Evolutionary conservation across 352 stramenopile genomes (phyloP).

Genomic region (Phytophthora kernoviae): DNA sequence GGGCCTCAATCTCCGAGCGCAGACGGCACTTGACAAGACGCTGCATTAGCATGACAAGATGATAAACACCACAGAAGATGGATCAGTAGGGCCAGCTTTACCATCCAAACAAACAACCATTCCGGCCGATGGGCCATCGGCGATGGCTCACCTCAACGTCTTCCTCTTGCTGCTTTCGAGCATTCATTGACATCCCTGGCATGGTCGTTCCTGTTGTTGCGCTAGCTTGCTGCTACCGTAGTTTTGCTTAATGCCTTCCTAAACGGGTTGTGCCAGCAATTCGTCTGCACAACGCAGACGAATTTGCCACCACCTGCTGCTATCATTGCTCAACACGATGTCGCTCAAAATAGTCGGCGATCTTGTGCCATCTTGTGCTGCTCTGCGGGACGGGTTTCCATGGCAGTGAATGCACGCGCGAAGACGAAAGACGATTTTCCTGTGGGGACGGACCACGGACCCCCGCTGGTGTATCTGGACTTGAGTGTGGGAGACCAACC

Average conservation of each 20-base stretch:
- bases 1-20: slow-evolving; percentile 73
- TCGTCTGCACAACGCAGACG: neutral
- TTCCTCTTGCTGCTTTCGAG: slow-evolving; percentile 62
- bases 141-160: slow-evolving; percentile 54
- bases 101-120: no score
- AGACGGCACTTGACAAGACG: slow-evolving; percentile 79
- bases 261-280: slow-evolving; percentile 18
- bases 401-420: slow-evolving; percentile 51
- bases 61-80: neutral
- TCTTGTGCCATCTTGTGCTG: neutral
- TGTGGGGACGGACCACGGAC: slow-evolving; percentile 34
- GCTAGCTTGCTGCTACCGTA: slow-evolving; percentile 5
- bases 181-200: slow-evolving; percentile 45
- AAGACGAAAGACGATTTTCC: slow-evolving; percentile 58
- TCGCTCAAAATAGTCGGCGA: slow-evolving; percentile 26
- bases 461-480: slow-evolving; percentile 71
- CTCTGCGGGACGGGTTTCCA: slow-evolving; percentile 8
- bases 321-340: neutral
- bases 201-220: slow-evolving; percentile 11
- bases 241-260: neutral
- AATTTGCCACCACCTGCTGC: slow-evolving; percentile 3
- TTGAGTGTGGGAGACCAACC: slow-evolving; percentile 56
- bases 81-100: neutral
- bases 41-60: slow-evolving; percentile 21
- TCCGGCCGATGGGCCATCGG: neutral